These are phyloP conservation scores for Alternaria gansuensis DNA, from an alignment of 2,329 filamentous ascomycete species.

Conservation along the genomic window DNA sequence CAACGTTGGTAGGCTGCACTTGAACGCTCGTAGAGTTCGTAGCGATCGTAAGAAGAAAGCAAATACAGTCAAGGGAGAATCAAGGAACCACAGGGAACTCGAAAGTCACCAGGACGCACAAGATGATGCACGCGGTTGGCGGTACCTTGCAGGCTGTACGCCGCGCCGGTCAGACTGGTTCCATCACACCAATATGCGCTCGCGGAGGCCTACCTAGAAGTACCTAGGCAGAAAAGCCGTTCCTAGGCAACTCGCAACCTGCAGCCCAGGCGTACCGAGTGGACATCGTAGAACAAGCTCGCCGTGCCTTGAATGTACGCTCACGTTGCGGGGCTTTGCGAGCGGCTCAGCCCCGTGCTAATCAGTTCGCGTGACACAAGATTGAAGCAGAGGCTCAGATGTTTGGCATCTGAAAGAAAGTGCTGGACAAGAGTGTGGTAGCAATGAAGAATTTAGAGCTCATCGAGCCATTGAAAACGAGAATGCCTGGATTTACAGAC, in stretches of 20 bases:
- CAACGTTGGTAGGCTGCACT: constrained; percentile 1
- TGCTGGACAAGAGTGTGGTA: neutral
- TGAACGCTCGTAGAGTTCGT: constrained; percentile 4
- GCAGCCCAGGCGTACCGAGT: constrained; percentile 1
- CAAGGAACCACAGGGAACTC: neutral
- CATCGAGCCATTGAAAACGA: neutral
- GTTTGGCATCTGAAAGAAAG: constrained; percentile 6
- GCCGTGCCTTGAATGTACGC: constrained; percentile 4
- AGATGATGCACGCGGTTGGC: constrained; percentile 25
- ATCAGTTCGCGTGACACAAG: constrained; percentile 10
- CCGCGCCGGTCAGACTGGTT: constrained; percentile 28
- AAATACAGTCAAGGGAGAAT: neutral
- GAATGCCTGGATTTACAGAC: neutral
- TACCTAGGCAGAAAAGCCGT: constrained; percentile 5
- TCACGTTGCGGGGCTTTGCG: constrained; percentile 5
- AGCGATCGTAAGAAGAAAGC: neutral
- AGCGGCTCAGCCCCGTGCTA: constrained; percentile 14
- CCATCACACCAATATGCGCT: constrained; percentile 22
- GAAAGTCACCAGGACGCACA: constrained; percentile 4
- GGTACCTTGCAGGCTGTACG: constrained; percentile 27
- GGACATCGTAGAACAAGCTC: constrained; percentile 17
- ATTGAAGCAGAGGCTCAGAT: constrained; percentile 5
- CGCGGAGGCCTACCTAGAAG: constrained; percentile 2
- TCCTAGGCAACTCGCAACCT: constrained; percentile 4
- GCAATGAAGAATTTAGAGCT: neutral